Conservation (phyloP, 306 rosid genomes). For the Cyamopsis tetragonoloba region DNA sequence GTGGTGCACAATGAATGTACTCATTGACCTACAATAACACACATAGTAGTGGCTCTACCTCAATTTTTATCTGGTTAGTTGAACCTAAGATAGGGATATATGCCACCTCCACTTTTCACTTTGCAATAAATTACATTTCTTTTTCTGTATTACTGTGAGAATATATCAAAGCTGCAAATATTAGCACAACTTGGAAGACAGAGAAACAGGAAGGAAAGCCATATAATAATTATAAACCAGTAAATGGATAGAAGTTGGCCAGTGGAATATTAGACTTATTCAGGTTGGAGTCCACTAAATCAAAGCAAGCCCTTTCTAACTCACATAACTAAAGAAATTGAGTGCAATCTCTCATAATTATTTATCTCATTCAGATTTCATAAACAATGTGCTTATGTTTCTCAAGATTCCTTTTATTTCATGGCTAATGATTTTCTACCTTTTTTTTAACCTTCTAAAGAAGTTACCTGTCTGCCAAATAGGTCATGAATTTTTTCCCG, state of each 20-base stretch:
- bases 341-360: slow-evolving; percentile 29
- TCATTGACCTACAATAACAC: slow-evolving; percentile 49
- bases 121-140: slow-evolving; percentile 32
- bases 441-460: not conserved
- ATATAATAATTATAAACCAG: slow-evolving; percentile 29
- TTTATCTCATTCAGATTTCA: slow-evolving; percentile 27
- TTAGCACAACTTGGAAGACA: slow-evolving; percentile 39
- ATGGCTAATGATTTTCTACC: not conserved
- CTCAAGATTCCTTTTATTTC: slow-evolving; percentile 31
- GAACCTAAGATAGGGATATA: slow-evolving; percentile 44
- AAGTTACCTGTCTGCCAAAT: not conserved
- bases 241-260: slow-evolving; percentile 34
- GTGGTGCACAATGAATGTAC: slow-evolving; percentile 57
- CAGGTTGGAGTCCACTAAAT: slow-evolving; percentile 51
- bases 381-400: slow-evolving; percentile 17
- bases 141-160: slow-evolving; percentile 31
- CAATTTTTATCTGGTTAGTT: slow-evolving; percentile 31
- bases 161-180: slow-evolving; percentile 48
- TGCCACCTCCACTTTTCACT: slow-evolving; percentile 43
- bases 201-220: slow-evolving; percentile 28
- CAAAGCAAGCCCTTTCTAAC: slow-evolving; percentile 30
- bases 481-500: too few relatives aligned
- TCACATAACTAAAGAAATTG: slow-evolving; percentile 29
- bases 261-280: slow-evolving; percentile 44
- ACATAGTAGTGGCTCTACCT: slow-evolving; percentile 45